Conservation (phyloP, 805 yeast species). For the Metschnikowia similis region DNA sequence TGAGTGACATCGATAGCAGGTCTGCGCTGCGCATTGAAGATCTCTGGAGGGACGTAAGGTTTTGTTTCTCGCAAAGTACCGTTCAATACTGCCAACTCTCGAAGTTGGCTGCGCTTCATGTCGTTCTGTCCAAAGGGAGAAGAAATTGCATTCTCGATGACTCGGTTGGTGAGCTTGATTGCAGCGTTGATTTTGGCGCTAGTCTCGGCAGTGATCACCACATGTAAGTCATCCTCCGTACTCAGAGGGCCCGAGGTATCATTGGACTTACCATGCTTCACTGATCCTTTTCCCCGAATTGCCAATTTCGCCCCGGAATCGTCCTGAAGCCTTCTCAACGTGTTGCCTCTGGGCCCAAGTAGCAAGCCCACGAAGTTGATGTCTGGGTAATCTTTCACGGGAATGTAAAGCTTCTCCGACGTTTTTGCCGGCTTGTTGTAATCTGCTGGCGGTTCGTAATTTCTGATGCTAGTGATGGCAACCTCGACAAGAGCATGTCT, state of each 20-base stretch:
- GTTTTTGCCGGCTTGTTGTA: conserved; percentile 68
- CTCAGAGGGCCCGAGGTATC: conserved; percentile 18
- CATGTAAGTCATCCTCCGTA: conserved; percentile 72
- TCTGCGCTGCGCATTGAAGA: conserved; percentile 29
- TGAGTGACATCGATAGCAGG: conserved; percentile 43
- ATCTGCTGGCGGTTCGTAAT: conserved; percentile 74
- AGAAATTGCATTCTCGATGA: conserved; percentile 76
- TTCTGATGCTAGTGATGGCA: conserved; percentile 69
- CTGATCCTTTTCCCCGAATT: conserved; percentile 93
- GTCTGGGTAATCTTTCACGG: conserved; percentile 82
- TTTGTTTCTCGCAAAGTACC: conserved; percentile 87
- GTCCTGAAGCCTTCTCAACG: conserved; percentile 72
- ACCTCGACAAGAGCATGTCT: conserved; percentile 72
- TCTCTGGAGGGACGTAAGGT: conserved; percentile 43
- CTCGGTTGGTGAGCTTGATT: conserved; percentile 63
- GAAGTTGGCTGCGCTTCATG: conserved; percentile 80
- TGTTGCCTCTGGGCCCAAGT: conserved; percentile 94
- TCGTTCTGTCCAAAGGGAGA: conserved; percentile 95
- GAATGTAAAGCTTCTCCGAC: conserved; percentile 78
- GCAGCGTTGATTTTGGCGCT: conserved; percentile 76
- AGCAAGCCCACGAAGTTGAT: conserved; percentile 88
- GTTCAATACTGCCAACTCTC: conserved; percentile 88
- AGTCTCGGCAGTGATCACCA: conserved; percentile 77
- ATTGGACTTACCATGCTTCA: conserved; percentile 73
- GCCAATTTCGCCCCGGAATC: conserved; percentile 87